These are phyloP conservation scores for Boletus speciosus DNA, from an alignment of 768 basidiomycete species.

Conservation along the genomic window DNA sequence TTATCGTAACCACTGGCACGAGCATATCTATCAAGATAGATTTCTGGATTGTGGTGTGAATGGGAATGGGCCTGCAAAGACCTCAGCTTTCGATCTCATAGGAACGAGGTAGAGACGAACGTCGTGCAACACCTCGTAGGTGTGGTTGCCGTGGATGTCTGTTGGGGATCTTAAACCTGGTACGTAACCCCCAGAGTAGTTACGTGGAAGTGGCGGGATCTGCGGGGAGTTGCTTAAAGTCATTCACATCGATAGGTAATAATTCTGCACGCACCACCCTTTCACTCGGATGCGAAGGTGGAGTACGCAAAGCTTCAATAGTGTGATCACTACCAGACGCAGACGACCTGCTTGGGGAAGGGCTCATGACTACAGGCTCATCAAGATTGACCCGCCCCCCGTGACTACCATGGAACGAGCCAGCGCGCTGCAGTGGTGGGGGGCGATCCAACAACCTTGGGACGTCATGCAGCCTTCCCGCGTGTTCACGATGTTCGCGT, in stretches of 20 bases:
- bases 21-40: slow-evolving; percentile 21
- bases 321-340: slow-evolving; percentile 30
- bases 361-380: slow-evolving; percentile 22
- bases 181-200: slow-evolving; percentile 15
- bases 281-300: slow-evolving; percentile 21
- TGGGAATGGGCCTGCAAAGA: slow-evolving; percentile 24
- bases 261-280: slow-evolving; percentile 23
- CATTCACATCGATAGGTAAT: not conserved
- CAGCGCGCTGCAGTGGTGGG: slow-evolving; percentile 13
- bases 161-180: slow-evolving; percentile 25
- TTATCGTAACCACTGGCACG: slow-evolving; percentile 16
- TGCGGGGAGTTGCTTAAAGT: slow-evolving; percentile 4
- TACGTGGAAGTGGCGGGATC: slow-evolving; percentile 31
- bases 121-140: slow-evolving; percentile 18
- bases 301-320: slow-evolving; percentile 26
- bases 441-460: slow-evolving; percentile 25
- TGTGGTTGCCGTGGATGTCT: slow-evolving; percentile 26
- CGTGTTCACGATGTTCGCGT: slow-evolving; percentile 20
- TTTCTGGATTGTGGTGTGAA: slow-evolving; percentile 25
- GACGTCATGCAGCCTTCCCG: slow-evolving; percentile 15
- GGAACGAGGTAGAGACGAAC: slow-evolving; percentile 1
- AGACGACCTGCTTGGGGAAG: slow-evolving; percentile 18
- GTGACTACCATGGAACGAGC: slow-evolving; percentile 22
- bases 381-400: slow-evolving; percentile 14
- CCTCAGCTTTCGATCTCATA: slow-evolving; percentile 4